phyloP scores from a whole-genome alignment of 2,329 filamentous ascomycete genomes.

The Camptophora hylomeconis region DNA sequence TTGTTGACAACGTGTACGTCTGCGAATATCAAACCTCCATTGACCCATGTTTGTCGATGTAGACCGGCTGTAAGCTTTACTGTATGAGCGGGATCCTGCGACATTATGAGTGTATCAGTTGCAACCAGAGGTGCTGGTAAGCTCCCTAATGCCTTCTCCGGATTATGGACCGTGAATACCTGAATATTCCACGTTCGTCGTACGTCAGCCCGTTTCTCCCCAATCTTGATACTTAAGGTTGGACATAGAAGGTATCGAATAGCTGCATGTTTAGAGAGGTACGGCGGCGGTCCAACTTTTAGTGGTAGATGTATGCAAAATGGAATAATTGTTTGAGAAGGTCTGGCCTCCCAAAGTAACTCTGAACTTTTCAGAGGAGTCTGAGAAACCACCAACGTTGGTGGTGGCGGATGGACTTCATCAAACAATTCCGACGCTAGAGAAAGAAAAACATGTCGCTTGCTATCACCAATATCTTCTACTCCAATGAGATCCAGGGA shows the following conservation, averaged over 20 bases:
- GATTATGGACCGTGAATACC: slow-evolving; percentile 42
- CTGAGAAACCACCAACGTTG: slow-evolving; percentile 35
- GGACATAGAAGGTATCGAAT: slow-evolving; percentile 39
- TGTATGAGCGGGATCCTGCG: slow-evolving; percentile 29
- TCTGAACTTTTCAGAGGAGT: slow-evolving; percentile 19
- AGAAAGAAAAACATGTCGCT: slow-evolving; percentile 37
- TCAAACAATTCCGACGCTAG: slow-evolving; percentile 40
- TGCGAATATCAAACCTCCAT: slow-evolving; percentile 41
- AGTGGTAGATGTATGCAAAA: slow-evolving; percentile 41
- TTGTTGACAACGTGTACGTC: slow-evolving; percentile 41
- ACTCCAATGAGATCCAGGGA: slow-evolving; percentile 40
- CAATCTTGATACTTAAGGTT: slow-evolving; percentile 35
- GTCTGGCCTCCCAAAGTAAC: slow-evolving; percentile 35
- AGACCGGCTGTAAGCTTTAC: slow-evolving; percentile 39
- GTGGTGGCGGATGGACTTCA: slow-evolving; percentile 35
- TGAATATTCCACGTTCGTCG: slow-evolving; percentile 37
- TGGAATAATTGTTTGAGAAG: slow-evolving; percentile 34
- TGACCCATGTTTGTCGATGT: slow-evolving; percentile 47
- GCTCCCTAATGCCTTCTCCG: slow-evolving; percentile 41
- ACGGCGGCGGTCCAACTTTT: slow-evolving; percentile 42
- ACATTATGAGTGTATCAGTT: slow-evolving; percentile 32
- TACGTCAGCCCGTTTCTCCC: slow-evolving; percentile 35
- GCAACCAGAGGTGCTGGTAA: slow-evolving; percentile 26
- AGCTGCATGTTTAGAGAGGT: slow-evolving; percentile 37
- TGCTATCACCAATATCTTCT: slow-evolving; percentile 35